These are phyloP conservation scores for Cinchona pubescens DNA, from an alignment of 257 asterid genomes.

Conservation along the genomic window DNA sequence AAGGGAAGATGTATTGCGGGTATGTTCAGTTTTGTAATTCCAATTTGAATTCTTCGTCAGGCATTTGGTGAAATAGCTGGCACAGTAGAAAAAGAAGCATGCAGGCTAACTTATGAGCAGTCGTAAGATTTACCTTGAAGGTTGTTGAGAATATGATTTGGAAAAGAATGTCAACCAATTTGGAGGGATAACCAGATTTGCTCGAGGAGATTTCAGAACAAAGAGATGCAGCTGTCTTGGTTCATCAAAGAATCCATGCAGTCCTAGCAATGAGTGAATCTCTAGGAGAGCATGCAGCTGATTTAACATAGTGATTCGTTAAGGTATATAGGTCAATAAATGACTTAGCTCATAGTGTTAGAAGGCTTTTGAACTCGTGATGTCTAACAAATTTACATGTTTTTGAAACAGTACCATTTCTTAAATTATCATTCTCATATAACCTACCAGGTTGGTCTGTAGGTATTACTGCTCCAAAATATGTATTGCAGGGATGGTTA, in stretches of 20 bases:
- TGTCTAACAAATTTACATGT: not conserved
- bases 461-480: not conserved
- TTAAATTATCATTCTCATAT: not conserved
- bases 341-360: not conserved
- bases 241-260: too few species aligned
- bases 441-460: not conserved
- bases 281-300: not conserved
- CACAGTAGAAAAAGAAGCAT: not conserved
- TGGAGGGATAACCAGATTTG: too few species aligned
- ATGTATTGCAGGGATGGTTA: not conserved
- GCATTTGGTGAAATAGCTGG: not conserved
- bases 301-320: not conserved
- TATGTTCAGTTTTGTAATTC: not conserved
- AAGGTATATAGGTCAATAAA: too few species aligned
- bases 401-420: not conserved
- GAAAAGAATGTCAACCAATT: not conserved
- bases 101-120: too few species aligned
- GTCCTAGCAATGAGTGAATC: not conserved
- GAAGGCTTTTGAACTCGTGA: not conserved
- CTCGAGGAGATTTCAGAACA: not conserved
- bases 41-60: slow-evolving; percentile 1
- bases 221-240: not conserved
- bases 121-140: too few species aligned
- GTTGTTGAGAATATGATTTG: not conserved
- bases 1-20: not conserved